These are phyloP conservation scores for Handroanthus guayacan DNA, from an alignment of 257 asterid genomes.

Conservation along the genomic window DNA sequence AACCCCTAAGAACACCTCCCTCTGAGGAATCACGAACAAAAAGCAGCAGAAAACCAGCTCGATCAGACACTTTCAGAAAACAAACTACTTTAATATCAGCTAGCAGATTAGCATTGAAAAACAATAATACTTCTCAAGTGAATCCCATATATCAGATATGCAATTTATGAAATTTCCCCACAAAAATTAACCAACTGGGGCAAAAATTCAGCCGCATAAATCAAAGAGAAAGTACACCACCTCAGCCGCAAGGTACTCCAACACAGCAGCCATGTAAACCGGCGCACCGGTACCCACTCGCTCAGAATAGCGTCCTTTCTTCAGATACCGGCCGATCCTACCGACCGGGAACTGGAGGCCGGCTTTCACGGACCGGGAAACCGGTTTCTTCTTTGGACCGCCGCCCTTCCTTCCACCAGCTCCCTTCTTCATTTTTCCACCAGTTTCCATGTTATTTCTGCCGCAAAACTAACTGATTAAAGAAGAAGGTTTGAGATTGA, in stretches of 20 bases:
- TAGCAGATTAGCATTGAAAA: background rate
- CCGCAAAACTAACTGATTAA: background rate
- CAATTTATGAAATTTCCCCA: too few species aligned
- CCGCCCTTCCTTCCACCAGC: slow-evolving; percentile 60
- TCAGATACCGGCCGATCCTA: slow-evolving; percentile 44
- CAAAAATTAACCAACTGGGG: background rate
- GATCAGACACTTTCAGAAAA: background rate
- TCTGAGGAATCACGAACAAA: background rate
- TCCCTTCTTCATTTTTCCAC: slow-evolving; percentile 51
- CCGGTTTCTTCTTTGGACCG: slow-evolving; percentile 60
- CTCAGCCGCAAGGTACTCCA: slow-evolving; percentile 39
- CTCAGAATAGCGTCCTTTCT: slow-evolving; percentile 41
- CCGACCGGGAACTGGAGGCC: slow-evolving; percentile 49
- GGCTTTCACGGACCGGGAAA: slow-evolving; percentile 55
- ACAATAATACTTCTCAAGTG: too few species aligned
- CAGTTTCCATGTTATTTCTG: slow-evolving; percentile 36
- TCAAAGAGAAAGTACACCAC: background rate
- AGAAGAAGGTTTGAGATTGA: background rate
- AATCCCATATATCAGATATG: too few species aligned
- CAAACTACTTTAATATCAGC: background rate
- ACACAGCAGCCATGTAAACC: slow-evolving; percentile 3
- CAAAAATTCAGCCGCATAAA: background rate
- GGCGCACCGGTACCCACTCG: slow-evolving; percentile 44
- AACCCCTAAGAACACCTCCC: background rate
- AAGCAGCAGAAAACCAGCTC: background rate